Evolutionary conservation across 2,329 filamentous ascomycete species (phyloP), one percentile per base, ranked within the genome.

Genomic region (Aspergillus quadricinctus): DNA sequence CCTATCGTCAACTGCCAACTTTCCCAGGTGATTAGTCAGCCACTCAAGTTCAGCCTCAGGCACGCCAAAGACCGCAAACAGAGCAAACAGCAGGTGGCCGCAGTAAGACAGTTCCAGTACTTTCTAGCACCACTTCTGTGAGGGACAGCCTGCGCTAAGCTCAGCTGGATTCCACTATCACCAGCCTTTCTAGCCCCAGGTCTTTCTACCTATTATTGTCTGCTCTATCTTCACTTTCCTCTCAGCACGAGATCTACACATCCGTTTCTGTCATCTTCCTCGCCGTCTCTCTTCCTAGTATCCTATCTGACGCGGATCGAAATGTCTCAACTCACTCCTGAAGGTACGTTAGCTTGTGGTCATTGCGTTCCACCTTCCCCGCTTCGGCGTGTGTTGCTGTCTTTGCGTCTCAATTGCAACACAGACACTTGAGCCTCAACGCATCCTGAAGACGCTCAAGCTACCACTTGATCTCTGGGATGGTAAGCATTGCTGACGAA

Each of bases 281-380:
- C 52, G 21, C 49, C 25, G 14, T 56, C 56, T 59, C 51, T 50
- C 29, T 50, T 29, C 52, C 37, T 25, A 49, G 25, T 35, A 60
- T 53, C 49, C 54, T 52, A 53, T 28, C 49, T 57, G 49, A 50
- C 52, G 49, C 41, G 43, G 52, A 52, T 55, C 61, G 70, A 55
- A 51, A 69, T 68, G 64, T 55, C 69, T 52, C 65, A 72, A 59
- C 62, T 69, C 56, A 76, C 75, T 54, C 78, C 78, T 60, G 78
- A 80, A 77, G 78, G 78, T 80, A 72, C 56, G 74, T 70, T 55
- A 37, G 63, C 59, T 57, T 53, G 61, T 54, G 52, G 60, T 56
- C 53, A 56, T 48, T 59, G 59, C 50, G 56, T 49, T 60, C 60
- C 57, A 55, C 60, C 56, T 72, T 65, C 68, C 67, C 68, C 70